Conservation (phyloP, 139 green algal genomes). For the Eudorina sp. region DNA sequence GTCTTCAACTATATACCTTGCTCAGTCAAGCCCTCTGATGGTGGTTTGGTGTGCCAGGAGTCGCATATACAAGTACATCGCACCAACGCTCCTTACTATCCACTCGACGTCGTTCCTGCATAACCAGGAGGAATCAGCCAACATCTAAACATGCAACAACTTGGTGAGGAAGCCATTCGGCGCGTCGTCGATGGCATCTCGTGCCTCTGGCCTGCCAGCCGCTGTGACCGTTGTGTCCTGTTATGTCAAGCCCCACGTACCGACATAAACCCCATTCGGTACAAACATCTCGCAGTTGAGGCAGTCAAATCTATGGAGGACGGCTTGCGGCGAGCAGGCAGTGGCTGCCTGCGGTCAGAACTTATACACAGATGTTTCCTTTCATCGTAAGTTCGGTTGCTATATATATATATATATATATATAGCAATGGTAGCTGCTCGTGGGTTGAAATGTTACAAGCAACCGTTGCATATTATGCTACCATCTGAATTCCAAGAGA, state of each 20-base stretch:
- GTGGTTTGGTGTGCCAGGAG: too few species aligned
- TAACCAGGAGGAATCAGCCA: background rate
- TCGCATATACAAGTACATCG: too few species aligned
- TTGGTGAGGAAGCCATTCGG: background rate
- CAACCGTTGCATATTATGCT: too few species aligned
- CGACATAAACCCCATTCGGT: background rate
- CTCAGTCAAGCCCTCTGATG: too few species aligned
- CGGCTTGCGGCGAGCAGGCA: background rate
- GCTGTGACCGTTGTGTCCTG: background rate
- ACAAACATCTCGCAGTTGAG: background rate
- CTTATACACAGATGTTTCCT: constrained; percentile 25
- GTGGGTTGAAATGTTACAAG: too few species aligned
- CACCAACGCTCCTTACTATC: too few species aligned
- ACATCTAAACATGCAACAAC: background rate
- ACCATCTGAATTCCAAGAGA: too few species aligned
- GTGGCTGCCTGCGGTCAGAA: constrained; percentile 1
- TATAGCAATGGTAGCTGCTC: too few species aligned
- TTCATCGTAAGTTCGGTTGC: constrained; percentile 34
- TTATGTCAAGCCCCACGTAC: too few species aligned
- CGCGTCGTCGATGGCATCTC: background rate
- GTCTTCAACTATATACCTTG: too few species aligned
- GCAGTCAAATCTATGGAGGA: background rate
- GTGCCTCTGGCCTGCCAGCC: background rate
- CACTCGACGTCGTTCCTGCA: too few species aligned
- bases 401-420: too few species aligned